These are phyloP conservation scores for Taiozyma sp. DNA, from an alignment of 1,139 yeast species.

Conservation along the genomic window DNA sequence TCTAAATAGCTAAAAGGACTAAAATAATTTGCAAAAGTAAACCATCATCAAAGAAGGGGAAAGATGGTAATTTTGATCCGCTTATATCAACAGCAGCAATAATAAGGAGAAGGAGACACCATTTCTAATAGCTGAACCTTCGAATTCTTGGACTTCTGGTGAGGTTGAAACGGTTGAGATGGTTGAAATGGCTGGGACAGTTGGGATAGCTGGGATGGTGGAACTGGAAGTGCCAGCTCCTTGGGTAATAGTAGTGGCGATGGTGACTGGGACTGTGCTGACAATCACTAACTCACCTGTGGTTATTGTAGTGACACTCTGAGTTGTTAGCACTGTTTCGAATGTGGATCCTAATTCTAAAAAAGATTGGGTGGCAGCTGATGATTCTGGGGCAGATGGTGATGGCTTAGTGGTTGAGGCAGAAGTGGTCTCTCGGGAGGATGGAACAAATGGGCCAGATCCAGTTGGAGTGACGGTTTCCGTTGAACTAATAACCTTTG, in stretches of 20 bases:
- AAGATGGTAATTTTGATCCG: background rate
- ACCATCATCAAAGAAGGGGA: background rate
- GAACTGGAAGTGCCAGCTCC: background rate
- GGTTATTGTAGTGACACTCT: background rate
- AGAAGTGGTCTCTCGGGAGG: background rate
- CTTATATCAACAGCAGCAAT: background rate
- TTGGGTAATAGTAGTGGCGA: constrained; percentile 3
- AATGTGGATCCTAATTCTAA: background rate
- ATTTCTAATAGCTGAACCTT: background rate
- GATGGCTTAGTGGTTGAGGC: background rate
- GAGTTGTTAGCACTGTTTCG: background rate
- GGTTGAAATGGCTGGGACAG: background rate
- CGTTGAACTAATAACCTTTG: background rate
- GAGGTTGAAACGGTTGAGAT: background rate
- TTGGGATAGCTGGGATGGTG: background rate
- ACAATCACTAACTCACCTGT: background rate
- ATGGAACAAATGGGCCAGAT: background rate
- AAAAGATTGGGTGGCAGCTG: background rate
- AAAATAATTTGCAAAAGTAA: too few relatives aligned
- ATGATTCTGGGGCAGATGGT: background rate
- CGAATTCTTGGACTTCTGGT: background rate
- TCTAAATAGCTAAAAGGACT: background rate
- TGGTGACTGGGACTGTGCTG: background rate
- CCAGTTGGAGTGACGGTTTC: background rate
- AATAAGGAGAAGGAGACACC: background rate